Conservation (phyloP, 192 early-diverging fungal genomes). For the Entomortierella lignicola region DNA sequence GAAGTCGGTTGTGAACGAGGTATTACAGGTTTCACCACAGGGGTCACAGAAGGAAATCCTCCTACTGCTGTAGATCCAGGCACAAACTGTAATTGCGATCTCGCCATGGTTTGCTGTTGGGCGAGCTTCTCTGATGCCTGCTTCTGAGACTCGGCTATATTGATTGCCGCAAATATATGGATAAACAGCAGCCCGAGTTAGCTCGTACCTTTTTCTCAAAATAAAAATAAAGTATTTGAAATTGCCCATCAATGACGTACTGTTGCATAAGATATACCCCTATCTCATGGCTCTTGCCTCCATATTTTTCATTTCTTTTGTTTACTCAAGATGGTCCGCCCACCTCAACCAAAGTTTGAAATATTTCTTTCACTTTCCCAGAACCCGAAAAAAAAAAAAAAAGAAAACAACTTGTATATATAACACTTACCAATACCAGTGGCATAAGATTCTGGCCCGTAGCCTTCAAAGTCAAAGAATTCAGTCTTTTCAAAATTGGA, state of each 20-base stretch:
- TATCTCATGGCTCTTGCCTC: too few species aligned
- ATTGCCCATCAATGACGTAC: neutral
- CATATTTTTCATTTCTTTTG: too few species aligned
- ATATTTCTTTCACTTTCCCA: too few species aligned
- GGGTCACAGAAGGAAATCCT: neutral
- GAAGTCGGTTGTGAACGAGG: neutral
- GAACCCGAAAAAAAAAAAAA: neutral
- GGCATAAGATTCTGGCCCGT: conserved; percentile 67
- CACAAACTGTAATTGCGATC: conserved; percentile 41
- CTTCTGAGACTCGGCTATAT: conserved; percentile 54
- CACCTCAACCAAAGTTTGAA: too few species aligned
- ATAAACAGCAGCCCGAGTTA: neutral
- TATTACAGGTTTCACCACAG: conserved; percentile 1
- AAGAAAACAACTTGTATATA: neutral
- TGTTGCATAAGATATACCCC: neutral
- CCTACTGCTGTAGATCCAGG: conserved; percentile 17
- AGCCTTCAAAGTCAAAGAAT: conserved; percentile 78
- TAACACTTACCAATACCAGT: conserved; percentile 66
- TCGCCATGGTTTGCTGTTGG: conserved; percentile 25
- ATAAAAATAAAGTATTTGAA: neutral
- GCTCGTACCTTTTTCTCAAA: neutral
- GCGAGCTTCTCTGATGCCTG: conserved; percentile 56
- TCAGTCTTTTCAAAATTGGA: conserved; percentile 74
- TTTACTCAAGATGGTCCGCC: too few species aligned
- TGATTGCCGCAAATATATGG: neutral